Evolutionary conservation across 768 basidiomycete species (phyloP), one percentile per base, ranked within the genome.

Genomic region (Xerocomus potaroensis): DNA sequence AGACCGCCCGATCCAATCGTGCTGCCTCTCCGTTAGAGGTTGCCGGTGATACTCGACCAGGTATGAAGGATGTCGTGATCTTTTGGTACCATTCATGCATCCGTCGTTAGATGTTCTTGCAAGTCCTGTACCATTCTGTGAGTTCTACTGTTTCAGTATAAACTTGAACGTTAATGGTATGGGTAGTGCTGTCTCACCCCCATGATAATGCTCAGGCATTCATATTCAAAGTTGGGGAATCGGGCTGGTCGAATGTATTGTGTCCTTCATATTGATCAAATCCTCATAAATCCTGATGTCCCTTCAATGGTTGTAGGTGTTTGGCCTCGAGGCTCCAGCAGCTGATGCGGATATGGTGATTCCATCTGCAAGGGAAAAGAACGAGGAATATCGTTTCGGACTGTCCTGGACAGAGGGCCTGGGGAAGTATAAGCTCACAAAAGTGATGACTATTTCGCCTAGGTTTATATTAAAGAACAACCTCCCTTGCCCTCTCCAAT

Each of bases 391-490:
- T 43, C 88, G 93, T 61, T 66, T 90, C 37, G 96, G 95, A 2
- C 57, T 99, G 31, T 94, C 92, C 5, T 98, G 94, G 81, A 76
- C 79, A 15, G 93, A 95, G 66, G 96, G 94, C 2, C 71, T 84
- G n/a, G 96, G 96, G 29, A 97, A 96, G 73, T 98, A 97, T 66
- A 97, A 97, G 62, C 71, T 98, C 27, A 87, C 86, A 22, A 98
- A 97, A 69, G 85, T 97, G 55, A 83, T 99, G 54, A 94, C 89
- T 0, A 70, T 98, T 30, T 75, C 88, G 8, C 96, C 96, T 22
- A 81, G 96, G 37, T 98, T 93, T 72, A 70, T 98, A 52, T 66
- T 98, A 55, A 88, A 84, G 66, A 99, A 97, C 67, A 76, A 81
- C 50, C 74, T 92, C 30, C 51, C 72, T 5, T 78, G 80, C 41